phyloP scores from a whole-genome alignment of 1,139 yeast species.

The Kodamaea alishanica region DNA sequence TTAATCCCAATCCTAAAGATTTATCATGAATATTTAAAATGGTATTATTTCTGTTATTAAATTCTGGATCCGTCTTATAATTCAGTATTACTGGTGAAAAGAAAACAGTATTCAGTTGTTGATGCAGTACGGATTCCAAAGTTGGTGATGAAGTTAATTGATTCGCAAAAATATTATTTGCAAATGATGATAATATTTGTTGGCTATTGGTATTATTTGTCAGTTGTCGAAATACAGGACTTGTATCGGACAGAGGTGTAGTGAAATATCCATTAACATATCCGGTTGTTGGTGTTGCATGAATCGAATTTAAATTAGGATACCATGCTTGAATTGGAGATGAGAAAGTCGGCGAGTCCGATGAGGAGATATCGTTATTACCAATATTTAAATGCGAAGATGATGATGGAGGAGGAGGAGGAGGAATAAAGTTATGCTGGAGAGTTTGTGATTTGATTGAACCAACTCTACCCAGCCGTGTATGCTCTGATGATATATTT shows the following conservation, averaged over 20 bases:
- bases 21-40: no score
- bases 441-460: neutral
- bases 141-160: no score
- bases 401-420: neutral
- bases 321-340: constrained; percentile 8
- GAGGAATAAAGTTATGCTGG: neutral
- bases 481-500: neutral
- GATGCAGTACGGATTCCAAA: no score
- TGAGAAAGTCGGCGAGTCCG: constrained; percentile 6
- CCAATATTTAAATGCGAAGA: neutral
- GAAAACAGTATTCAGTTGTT: no score
- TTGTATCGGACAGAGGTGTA: constrained; percentile 11
- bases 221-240: constrained; percentile 7
- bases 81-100: constrained; percentile 6
- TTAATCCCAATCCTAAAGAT: neutral
- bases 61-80: constrained; percentile 2
- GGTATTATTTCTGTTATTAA: no score
- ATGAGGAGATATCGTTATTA: neutral
- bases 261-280: constrained; percentile 4
- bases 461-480: neutral
- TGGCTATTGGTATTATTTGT: neutral
- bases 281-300: constrained; percentile 4
- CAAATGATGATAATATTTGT: no score
- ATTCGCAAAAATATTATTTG: no score
- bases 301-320: constrained; percentile 6